These are phyloP conservation scores for Torulaspora quercuum DNA, from an alignment of 805 yeast genomes.

Conservation along the genomic window DNA sequence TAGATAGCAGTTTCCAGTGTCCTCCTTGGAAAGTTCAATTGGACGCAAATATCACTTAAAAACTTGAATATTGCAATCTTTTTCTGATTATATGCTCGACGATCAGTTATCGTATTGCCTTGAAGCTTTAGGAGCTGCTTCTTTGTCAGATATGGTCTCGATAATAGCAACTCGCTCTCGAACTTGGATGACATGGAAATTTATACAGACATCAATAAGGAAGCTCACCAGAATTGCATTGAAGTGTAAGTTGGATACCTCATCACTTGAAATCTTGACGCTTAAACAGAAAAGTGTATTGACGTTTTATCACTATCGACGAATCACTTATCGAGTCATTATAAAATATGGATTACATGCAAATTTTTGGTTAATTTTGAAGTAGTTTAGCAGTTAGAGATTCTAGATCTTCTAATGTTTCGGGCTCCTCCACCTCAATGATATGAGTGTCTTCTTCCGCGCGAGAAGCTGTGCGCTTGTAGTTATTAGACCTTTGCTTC, in stretches of 20 bases:
- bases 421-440: constrained; percentile 81
- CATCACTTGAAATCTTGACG: constrained; percentile 2
- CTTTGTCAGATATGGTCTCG: constrained; percentile 60
- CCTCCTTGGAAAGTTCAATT: constrained; percentile 63
- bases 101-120: constrained; percentile 49
- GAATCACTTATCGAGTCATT: background rate
- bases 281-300: background rate
- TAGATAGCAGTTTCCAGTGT: constrained; percentile 69
- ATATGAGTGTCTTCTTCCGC: constrained; percentile 40
- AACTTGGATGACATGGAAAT: constrained; percentile 20
- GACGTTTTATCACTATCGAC: constrained; percentile 1
- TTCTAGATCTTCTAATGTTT: constrained; percentile 90
- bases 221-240: too few species aligned
- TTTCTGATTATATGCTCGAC: constrained; percentile 48
- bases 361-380: constrained; percentile 15
- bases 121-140: constrained; percentile 53
- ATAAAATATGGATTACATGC: constrained; percentile 7
- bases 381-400: constrained; percentile 62
- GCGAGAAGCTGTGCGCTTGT: constrained; percentile 20
- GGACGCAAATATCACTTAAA: constrained; percentile 49
- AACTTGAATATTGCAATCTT: constrained; percentile 54
- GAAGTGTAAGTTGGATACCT: too few species aligned
- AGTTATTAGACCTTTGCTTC: constrained; percentile 15
- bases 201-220: too few species aligned
- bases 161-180: constrained; percentile 36